A percentile compares a stretch with the other conserved stretches of the same genome.
phyloP scores from a whole-genome alignment of 306 rosid species.

The Cicer judaicum region DNA sequence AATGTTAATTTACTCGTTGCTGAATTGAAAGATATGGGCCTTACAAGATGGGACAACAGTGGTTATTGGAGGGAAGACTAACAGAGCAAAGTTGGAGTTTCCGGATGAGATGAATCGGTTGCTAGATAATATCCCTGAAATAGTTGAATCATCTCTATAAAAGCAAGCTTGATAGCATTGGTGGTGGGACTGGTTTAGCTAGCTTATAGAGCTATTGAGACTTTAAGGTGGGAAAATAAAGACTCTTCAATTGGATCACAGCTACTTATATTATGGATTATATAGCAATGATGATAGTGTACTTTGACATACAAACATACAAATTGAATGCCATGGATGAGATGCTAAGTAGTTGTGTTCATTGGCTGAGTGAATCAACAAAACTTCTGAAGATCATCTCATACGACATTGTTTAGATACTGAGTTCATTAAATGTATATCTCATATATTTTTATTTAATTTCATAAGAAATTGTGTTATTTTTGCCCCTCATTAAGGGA shows the following conservation, averaged over 20 bases:
- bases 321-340: constrained; percentile 1
- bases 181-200: constrained; percentile 53
- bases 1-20: constrained; percentile 36
- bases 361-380: constrained; percentile 27
- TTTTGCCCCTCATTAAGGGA: constrained; percentile 6
- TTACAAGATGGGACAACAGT: constrained; percentile 91
- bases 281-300: constrained; percentile 23
- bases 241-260: constrained; percentile 41
- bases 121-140: constrained; percentile 81
- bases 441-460: background rate
- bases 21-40: constrained; percentile 82
- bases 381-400: constrained; percentile 28
- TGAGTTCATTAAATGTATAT: constrained; percentile 41
- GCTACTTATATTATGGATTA: constrained; percentile 24
- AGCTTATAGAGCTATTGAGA: constrained; percentile 47
- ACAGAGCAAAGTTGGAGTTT: constrained; percentile 85
- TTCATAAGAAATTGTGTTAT: constrained; percentile 9
- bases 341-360: constrained; percentile 7
- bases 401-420: constrained; percentile 11
- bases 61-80: constrained; percentile 83
- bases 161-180: constrained; percentile 45
- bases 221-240: constrained; percentile 35
- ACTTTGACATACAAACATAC: constrained; percentile 27
- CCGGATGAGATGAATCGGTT: constrained; percentile 82
- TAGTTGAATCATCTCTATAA: constrained; percentile 62